Evolutionary conservation across 192 early-diverging fungal genomes (phyloP), one percentile per base, ranked within the genome.

Genomic region (Coemansia sp.): DNA sequence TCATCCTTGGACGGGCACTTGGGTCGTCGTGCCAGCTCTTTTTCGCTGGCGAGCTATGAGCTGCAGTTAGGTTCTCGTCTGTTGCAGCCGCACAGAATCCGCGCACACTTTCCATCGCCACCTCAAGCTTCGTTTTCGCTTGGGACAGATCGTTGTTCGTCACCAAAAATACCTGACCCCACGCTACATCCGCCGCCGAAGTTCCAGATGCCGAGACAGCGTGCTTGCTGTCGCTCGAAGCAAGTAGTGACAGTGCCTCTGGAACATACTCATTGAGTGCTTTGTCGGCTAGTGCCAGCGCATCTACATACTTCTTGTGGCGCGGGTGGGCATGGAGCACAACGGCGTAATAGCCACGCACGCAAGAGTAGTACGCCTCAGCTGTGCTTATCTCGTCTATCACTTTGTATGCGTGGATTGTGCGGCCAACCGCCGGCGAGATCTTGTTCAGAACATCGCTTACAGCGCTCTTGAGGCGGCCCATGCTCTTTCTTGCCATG

Each of bases 281-380:
- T 20, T 52, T 29, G 65, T 74, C 65, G 25, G 74, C 65, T 25
- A 79, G 77, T 9, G 77, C 77, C 35, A 79, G 72, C 11, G 77
- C 25, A 53, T 74, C 77, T 33, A 58, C 23, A 34, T 62, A 59
- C 42, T 42, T 53, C 7, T 33, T 43, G 59, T 74, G 62, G 17
- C 36, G 50, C 5, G 69, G 57, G 58, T 69, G 66, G 6, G 69
- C 72, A 42, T 79, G 77, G 20, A 71, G 55, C 14, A 55, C 56
- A 1, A 72, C 77, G 0, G 69, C 58, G 36, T 74, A 68, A 62
- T 71, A 79, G 77, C 45, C 65, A 41, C 77, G 77, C 8, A 71
- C 35, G 46, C 68, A 60, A n/a, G 33, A 23, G 59, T 74, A 74
- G 62, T 74, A 74, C 23, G 72, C 64, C 45, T 64, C 68, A 3